A percentile compares a stretch with the other conserved stretches of the same genome.
These are phyloP conservation scores for Pichia cabralensis DNA, from an alignment of 805 yeast species.

Conservation along the genomic window DNA sequence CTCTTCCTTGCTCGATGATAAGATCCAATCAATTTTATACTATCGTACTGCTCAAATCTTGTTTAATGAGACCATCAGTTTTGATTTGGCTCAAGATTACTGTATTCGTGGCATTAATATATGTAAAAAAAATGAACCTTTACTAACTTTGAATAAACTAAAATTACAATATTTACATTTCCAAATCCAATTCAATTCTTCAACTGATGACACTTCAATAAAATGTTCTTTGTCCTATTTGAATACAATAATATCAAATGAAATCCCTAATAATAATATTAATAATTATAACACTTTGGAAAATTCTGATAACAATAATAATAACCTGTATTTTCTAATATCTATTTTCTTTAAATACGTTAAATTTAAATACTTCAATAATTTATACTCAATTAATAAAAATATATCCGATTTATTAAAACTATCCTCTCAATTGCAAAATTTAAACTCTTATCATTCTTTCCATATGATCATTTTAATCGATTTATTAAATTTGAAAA, in stretches of 20 bases:
- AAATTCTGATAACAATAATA: too few relatives aligned
- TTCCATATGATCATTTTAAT: background rate
- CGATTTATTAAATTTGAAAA: background rate
- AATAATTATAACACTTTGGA: too few relatives aligned
- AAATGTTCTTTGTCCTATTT: slow-evolving; percentile 25
- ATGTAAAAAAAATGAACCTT: slow-evolving; percentile 16
- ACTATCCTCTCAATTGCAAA: background rate
- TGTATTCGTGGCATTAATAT: slow-evolving; percentile 22
- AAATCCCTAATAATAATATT: slow-evolving; percentile 11
- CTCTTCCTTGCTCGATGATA: slow-evolving; percentile 21
- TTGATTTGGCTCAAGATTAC: slow-evolving; percentile 32
- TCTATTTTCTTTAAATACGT: slow-evolving; percentile 26
- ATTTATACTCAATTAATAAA: slow-evolving; percentile 19
- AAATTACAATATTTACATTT: slow-evolving; percentile 29
- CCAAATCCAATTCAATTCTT: slow-evolving; percentile 25
- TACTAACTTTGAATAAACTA: slow-evolving; percentile 17
- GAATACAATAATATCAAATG: slow-evolving; percentile 16
- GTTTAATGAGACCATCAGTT: slow-evolving; percentile 32
- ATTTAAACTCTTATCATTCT: background rate
- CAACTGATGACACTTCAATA: slow-evolving; percentile 3
- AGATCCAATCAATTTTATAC: slow-evolving; percentile 25
- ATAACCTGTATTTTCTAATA: too few relatives aligned
- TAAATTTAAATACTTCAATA: slow-evolving; percentile 25
- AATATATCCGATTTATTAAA: slow-evolving; percentile 11
- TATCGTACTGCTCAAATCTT: slow-evolving; percentile 30